A percentile compares a stretch with the other conserved stretches of the same genome.
phyloP scores from a whole-genome alignment of 1,284 basidiomycete species.

The Ustilago hordei region DNA sequence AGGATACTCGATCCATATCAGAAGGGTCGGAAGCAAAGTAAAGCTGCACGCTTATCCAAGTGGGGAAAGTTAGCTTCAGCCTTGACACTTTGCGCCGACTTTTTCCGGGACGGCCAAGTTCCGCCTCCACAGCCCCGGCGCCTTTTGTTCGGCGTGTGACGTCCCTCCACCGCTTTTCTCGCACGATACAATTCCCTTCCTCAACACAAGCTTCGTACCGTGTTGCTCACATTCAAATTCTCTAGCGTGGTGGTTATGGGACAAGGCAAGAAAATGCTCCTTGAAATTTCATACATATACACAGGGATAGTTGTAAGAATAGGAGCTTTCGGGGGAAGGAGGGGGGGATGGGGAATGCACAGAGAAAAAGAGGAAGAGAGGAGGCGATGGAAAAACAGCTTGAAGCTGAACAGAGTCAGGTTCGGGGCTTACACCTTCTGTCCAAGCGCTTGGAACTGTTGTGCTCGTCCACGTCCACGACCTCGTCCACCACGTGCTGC shows the following conservation, averaged over 20 bases:
- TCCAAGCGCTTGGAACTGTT: conserved; percentile 61
- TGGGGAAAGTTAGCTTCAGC: conserved; percentile 1
- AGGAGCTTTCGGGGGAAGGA: conserved; percentile 27
- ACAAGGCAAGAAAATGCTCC: conserved; percentile 26
- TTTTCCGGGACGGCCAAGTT: conserved; percentile 15
- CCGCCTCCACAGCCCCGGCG: conserved; percentile 12
- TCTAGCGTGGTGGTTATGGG: neutral
- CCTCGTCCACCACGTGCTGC: conserved; percentile 61
- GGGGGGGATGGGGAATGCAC: conserved; percentile 14
- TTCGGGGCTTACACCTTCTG: conserved; percentile 56
- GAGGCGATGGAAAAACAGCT: neutral
- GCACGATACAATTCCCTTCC: conserved; percentile 9
- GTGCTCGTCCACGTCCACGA: conserved; percentile 60
- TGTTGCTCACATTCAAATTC: neutral
- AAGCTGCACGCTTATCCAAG: conserved; percentile 27
- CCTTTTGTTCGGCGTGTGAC: conserved; percentile 10
- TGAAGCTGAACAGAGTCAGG: neutral
- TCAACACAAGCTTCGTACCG: neutral
- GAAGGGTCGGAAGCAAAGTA: neutral
- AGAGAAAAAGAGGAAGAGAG: neutral
- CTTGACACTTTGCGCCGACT: conserved; percentile 21
- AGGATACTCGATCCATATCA: neutral
- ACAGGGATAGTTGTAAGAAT: conserved; percentile 5
- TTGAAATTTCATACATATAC: conserved; percentile 24
- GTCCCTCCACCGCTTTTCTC: conserved; percentile 2